Conservation (phyloP, 129 eudicot genomes). For the Mikania micrantha region DNA sequence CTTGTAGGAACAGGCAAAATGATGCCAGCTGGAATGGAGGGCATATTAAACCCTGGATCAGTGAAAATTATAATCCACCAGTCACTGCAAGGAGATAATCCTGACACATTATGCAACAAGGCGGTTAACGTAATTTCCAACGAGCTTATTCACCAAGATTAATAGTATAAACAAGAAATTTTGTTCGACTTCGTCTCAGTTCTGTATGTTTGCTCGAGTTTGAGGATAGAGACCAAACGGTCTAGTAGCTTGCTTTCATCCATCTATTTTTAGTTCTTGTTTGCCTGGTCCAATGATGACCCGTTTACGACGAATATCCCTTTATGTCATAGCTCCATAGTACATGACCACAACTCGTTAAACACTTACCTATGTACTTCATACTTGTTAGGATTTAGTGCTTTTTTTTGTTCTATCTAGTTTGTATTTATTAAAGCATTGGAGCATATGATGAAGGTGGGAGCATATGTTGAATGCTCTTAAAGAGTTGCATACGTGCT, state of each 20-base stretch:
- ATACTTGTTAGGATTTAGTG: too few relatives aligned
- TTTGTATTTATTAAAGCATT: too few relatives aligned
- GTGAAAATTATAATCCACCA: conserved; percentile 77
- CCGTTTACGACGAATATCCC: too few relatives aligned
- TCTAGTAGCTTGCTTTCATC: neutral
- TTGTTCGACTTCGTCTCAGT: conserved; percentile 10
- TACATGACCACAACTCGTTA: too few relatives aligned
- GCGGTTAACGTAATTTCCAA: conserved; percentile 56
- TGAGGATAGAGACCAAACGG: neutral
- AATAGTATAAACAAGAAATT: conserved; percentile 3
- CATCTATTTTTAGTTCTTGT: too few relatives aligned
- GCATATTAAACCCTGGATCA: conserved; percentile 50
- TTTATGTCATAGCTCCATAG: too few relatives aligned
- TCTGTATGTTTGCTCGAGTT: neutral
- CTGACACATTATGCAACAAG: conserved; percentile 52
- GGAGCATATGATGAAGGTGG: too few relatives aligned
- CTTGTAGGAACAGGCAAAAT: conserved; percentile 84
- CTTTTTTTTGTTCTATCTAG: too few relatives aligned
- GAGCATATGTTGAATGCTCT: too few relatives aligned
- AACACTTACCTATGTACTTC: too few relatives aligned
- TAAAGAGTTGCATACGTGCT: too few relatives aligned
- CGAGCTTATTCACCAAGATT: conserved; percentile 46
- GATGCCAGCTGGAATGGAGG: conserved; percentile 88
- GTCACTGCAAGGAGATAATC: conserved; percentile 46
- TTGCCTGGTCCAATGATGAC: too few relatives aligned